A percentile compares a stretch with the other conserved stretches of the same genome.
These are phyloP conservation scores for Coleophoma eucalyptorum DNA, from an alignment of 2,329 filamentous ascomycete species.

Conservation along the genomic window DNA sequence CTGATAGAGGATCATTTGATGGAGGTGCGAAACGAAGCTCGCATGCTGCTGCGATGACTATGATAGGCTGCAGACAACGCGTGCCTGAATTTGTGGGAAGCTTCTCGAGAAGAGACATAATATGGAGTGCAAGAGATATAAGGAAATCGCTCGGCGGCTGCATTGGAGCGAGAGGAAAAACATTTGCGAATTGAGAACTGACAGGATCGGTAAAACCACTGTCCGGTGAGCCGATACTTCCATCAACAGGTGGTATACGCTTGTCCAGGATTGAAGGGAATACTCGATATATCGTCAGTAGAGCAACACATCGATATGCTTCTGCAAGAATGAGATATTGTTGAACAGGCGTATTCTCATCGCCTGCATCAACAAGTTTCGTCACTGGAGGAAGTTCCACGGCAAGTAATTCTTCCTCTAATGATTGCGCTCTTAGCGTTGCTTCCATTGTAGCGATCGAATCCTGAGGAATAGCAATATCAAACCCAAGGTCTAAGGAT, in stretches of 20 bases:
- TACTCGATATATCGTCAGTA: slow-evolving; percentile 21
- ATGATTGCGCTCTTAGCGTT: slow-evolving; percentile 12
- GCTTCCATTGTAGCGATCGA: slow-evolving; percentile 13
- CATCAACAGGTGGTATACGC: slow-evolving; percentile 9
- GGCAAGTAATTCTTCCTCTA: slow-evolving; percentile 21
- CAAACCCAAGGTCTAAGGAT: slow-evolving; percentile 16
- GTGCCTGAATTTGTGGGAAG: slow-evolving; percentile 20
- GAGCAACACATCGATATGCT: slow-evolving; percentile 20
- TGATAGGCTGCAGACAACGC: slow-evolving; percentile 22
- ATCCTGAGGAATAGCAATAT: slow-evolving; percentile 11
- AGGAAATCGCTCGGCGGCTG: slow-evolving; percentile 20
- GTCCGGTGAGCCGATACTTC: neutral
- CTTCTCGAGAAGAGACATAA: slow-evolving; percentile 20
- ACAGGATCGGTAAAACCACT: neutral
- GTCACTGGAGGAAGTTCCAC: slow-evolving; percentile 16
- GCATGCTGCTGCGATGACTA: slow-evolving; percentile 18
- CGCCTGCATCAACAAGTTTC: slow-evolving; percentile 21
- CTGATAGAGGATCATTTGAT: neutral
- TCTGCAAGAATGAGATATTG: slow-evolving; percentile 26
- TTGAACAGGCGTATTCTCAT: slow-evolving; percentile 23
- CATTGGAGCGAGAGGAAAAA: neutral
- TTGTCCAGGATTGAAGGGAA: slow-evolving; percentile 18
- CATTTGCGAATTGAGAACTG: neutral
- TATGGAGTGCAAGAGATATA: slow-evolving; percentile 21
- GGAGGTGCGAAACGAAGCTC: slow-evolving; percentile 18